Conservation (phyloP, 2,329 filamentous ascomycete genomes). For the Pseudocercospora fijiensis region DNA sequence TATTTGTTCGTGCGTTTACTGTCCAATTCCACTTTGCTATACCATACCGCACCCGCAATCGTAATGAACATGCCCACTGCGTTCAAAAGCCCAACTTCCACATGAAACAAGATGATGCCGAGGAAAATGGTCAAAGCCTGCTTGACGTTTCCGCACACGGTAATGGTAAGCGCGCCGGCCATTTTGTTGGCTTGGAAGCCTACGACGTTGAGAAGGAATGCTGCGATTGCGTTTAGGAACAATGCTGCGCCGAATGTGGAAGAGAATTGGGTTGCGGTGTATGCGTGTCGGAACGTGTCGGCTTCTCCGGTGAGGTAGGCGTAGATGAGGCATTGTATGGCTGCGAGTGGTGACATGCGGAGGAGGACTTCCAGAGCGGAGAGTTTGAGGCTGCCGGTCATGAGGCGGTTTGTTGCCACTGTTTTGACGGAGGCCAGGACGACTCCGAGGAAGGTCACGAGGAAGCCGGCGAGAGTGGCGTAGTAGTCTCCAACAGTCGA, state of each 20-base stretch:
- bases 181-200: conserved; percentile 43
- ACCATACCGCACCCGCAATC: conserved; percentile 57
- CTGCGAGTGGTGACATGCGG: conserved; percentile 29
- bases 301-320: conserved; percentile 25
- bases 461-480: conserved; percentile 55
- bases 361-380: conserved; percentile 60
- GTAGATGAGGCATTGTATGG: conserved; percentile 26
- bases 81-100: conserved; percentile 44
- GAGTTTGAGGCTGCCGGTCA: conserved; percentile 60
- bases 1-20: background rate
- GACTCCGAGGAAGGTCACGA: conserved; percentile 42
- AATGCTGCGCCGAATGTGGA: conserved; percentile 59
- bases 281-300: conserved; percentile 18
- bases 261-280: conserved; percentile 40
- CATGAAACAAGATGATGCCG: conserved; percentile 40
- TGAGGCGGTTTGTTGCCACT: conserved; percentile 63
- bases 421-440: conserved; percentile 53
- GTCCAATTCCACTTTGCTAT: conserved; percentile 57
- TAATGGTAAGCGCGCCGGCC: conserved; percentile 40
- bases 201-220: conserved; percentile 40
- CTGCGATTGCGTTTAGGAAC: conserved; percentile 37
- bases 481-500: conserved; percentile 64
- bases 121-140: conserved; percentile 41
- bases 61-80: conserved; percentile 57
- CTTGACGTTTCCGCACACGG: conserved; percentile 42